Conservation (phyloP, 1,284 basidiomycete genomes). For the Boletus semigastroideus region DNA sequence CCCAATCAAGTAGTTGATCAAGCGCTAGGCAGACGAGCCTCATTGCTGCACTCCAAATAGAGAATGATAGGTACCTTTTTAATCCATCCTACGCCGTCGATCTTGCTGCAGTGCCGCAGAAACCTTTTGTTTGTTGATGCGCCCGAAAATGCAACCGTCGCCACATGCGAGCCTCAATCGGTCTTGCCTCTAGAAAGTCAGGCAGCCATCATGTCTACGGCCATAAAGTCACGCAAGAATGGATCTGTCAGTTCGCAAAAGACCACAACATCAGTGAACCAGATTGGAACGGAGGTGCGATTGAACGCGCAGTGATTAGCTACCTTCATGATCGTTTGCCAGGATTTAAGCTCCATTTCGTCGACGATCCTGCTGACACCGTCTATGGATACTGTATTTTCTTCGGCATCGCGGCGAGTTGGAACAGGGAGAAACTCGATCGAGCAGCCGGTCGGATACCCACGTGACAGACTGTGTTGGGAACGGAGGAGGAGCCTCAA, state of each 20-base stretch:
- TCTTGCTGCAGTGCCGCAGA: too few species aligned
- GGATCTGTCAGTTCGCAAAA: neutral
- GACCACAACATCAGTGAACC: neutral
- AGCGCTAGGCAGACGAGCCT: too few species aligned
- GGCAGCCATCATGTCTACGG: neutral
- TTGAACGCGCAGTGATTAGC: neutral
- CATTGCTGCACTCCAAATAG: too few species aligned
- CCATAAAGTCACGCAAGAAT: neutral
- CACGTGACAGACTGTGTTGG: neutral
- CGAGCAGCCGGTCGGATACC: neutral
- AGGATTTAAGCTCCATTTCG: neutral
- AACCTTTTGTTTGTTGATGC: too few species aligned
- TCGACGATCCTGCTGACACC: neutral
- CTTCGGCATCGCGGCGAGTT: neutral
- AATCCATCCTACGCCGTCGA: too few species aligned
- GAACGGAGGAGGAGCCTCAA: neutral
- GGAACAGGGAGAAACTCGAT: neutral
- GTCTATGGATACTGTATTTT: neutral
- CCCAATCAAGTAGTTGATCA: too few species aligned
- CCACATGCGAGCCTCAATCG: too few species aligned
- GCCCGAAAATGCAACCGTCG: too few species aligned
- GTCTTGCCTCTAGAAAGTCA: too few species aligned
- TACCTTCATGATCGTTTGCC: neutral
- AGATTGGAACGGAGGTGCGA: neutral
- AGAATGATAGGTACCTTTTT: too few species aligned